Evolutionary conservation across 2,329 filamentous ascomycete species (phyloP), one percentile per base, ranked within the genome.

Genomic region (Colletotrichum scovillei): DNA sequence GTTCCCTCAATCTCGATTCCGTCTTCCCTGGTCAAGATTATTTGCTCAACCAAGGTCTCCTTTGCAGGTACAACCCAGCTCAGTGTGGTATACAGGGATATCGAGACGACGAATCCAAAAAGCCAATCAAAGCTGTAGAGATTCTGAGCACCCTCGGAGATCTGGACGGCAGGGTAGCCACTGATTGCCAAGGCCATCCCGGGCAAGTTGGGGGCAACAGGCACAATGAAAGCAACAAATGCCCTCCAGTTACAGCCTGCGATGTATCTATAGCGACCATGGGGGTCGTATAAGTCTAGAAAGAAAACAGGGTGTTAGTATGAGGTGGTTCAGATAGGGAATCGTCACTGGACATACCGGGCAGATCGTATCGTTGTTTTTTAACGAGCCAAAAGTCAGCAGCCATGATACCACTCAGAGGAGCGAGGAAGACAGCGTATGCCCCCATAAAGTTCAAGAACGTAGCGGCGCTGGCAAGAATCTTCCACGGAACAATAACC

Each of bases 391-490:
- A 92, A 77, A 88, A 92, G 75, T 92, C 91, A 14, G 86, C 85
- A 0, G 87, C 82, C 82, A 92, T 87, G 75, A 92, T 89, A 0
- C 87, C 87, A 0, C 89, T 89, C 71, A 93, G 90, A 0, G 91
- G 91, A 0, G 89, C 91, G 0, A 93, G 83, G 81, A 93, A 93
- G 52, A 93, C 86, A 59, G 82, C 78, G 72, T 84, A 78, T 0
- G 91, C 91, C 56, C 87, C 86, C 87, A 94, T 92, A 81, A 93
- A 94, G 56, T 88, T 86, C 4, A 92, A 81, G 76, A 93, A 90
- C 1, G 87, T 90, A 2, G 81, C 79, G 2, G 91, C 91, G 0
- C 88, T 90, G 42, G 80, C 84, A 22, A 92, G 82, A 70, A 93
- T 92, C 81, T 92, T 92, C 91, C 91, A 92, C 1, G 90, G 90